These are phyloP conservation scores for Digitaria exilis DNA, from an alignment of 202 grass and related monocot genomes.

Conservation along the genomic window DNA sequence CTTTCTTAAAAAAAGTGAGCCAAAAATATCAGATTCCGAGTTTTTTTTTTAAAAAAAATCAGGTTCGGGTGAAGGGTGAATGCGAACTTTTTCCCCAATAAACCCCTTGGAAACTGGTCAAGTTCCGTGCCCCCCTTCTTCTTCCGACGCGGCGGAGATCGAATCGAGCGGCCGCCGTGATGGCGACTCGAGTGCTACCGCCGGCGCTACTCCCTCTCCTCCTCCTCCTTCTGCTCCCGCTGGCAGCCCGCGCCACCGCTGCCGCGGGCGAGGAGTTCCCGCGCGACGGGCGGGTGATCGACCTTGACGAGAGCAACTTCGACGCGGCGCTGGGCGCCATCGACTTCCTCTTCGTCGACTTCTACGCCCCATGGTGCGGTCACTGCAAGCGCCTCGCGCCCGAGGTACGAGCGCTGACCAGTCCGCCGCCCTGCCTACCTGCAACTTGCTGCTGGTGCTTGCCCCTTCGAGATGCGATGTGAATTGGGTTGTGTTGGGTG, in stretches of 20 bases:
- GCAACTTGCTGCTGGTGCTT: background rate
- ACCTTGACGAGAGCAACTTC: slow-evolving; percentile 88
- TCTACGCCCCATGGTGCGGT: slow-evolving; percentile 95
- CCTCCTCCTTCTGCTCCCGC: slow-evolving; percentile 32
- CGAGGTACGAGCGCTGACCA: slow-evolving; percentile 48
- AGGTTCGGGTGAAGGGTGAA: background rate
- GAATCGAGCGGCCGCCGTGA: slow-evolving; percentile 38
- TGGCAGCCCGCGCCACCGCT: background rate
- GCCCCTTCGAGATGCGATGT: slow-evolving; percentile 23
- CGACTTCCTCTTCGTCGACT: slow-evolving; percentile 90
- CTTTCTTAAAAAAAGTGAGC: background rate
- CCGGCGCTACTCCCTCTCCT: slow-evolving; percentile 26
- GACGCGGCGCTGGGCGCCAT: slow-evolving; percentile 75
- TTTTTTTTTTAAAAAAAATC: background rate
- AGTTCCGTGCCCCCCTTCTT: slow-evolving; percentile 37
- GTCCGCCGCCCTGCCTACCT: background rate
- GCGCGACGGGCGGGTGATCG: slow-evolving; percentile 79
- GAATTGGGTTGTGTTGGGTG: slow-evolving; percentile 28
- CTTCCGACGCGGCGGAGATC: slow-evolving; percentile 48
- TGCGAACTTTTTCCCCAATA: slow-evolving; percentile 3
- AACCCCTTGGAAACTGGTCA: slow-evolving; percentile 16
- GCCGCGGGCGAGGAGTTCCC: slow-evolving; percentile 54
- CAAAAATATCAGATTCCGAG: background rate
- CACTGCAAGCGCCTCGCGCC: slow-evolving; percentile 96
- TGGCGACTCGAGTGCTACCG: slow-evolving; percentile 35